Percentiles rank a stretch among this genome's conserved stretches.
These are phyloP conservation scores for Phlegmacium glaucopus DNA, from an alignment of 768 basidiomycete species.

Conservation along the genomic window DNA sequence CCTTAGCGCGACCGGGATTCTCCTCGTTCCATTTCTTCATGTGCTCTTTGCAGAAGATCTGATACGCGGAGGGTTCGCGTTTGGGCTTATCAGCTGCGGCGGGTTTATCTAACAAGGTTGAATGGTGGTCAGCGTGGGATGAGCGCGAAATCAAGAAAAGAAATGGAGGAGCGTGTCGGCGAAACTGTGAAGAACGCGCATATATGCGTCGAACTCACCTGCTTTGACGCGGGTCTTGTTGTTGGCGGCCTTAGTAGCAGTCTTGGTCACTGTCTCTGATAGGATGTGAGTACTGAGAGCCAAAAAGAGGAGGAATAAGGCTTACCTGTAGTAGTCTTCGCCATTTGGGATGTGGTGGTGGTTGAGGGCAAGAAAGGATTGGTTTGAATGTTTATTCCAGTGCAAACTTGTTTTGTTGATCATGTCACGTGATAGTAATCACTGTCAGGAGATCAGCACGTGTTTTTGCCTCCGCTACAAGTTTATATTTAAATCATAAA, in stretches of 20 bases:
- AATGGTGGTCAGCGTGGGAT: conserved; percentile 1
- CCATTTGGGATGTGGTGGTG: conserved; percentile 33
- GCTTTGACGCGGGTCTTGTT: conserved; percentile 33
- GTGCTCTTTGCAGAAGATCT: conserved; percentile 51
- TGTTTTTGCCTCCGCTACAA: background rate
- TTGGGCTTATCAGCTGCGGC: conserved; percentile 48
- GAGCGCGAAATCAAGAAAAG: conserved; percentile 1
- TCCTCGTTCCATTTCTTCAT: conserved; percentile 57
- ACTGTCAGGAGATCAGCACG: conserved; percentile 12
- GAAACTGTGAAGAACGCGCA: background rate
- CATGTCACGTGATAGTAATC: conserved; percentile 23
- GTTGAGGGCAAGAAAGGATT: conserved; percentile 6
- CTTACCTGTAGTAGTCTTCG: conserved; percentile 48
- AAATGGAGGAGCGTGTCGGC: conserved; percentile 1
- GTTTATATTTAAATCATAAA: background rate
- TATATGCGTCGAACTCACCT: conserved; percentile 25
- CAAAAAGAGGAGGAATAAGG: background rate
- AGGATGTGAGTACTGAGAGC: background rate
- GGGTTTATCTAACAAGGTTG: conserved; percentile 5
- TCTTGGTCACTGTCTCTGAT: conserved; percentile 49
- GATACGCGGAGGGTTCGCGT: conserved; percentile 57
- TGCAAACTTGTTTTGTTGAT: conserved; percentile 17
- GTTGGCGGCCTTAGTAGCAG: conserved; percentile 53
- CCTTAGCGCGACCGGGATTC: conserved; percentile 48
- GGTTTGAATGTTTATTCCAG: conserved; percentile 8